A percentile compares a stretch with the other conserved stretches of the same genome.
These are phyloP conservation scores for Botrytis porri DNA, from an alignment of 2,329 filamentous ascomycete genomes.

Conservation along the genomic window DNA sequence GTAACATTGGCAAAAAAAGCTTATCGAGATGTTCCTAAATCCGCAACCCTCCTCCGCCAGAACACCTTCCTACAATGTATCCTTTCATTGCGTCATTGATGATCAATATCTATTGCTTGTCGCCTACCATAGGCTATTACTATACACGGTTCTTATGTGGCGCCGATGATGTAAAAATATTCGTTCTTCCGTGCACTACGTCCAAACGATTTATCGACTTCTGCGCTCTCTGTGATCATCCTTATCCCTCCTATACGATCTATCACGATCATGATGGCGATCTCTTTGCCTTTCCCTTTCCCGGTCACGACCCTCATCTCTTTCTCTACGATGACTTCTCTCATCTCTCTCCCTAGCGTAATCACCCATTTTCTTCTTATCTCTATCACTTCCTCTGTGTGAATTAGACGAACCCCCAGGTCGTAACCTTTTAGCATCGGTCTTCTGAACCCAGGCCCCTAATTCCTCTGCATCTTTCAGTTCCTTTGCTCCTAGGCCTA, in stretches of 20 bases:
- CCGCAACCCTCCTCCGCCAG: too few species aligned
- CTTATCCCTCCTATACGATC: constrained; percentile 31
- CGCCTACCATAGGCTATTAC: not conserved
- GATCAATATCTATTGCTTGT: too few species aligned
- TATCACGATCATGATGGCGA: constrained; percentile 15
- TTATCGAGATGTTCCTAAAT: not conserved
- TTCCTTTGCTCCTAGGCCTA: constrained; percentile 87
- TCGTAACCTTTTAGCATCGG: constrained; percentile 51
- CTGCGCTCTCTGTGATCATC: constrained; percentile 31
- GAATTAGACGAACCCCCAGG: constrained; percentile 34
- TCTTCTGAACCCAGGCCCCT: constrained; percentile 74
- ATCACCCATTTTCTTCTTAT: constrained; percentile 44
- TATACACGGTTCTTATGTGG: not conserved
- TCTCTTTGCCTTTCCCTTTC: constrained; percentile 30
- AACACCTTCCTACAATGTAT: not conserved
- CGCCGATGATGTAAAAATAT: not conserved
- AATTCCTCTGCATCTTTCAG: constrained; percentile 69
- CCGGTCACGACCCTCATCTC: constrained; percentile 37
- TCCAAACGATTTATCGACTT: constrained; percentile 10
- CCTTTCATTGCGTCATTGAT: not conserved
- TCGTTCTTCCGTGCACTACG: constrained; percentile 15
- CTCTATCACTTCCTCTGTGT: constrained; percentile 30
- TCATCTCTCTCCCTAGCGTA: constrained; percentile 44
- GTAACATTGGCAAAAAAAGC: not conserved
- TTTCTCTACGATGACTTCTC: constrained; percentile 39